Conservation (phyloP, 345 rosid species). For the Eucalyptus polybractea region DNA sequence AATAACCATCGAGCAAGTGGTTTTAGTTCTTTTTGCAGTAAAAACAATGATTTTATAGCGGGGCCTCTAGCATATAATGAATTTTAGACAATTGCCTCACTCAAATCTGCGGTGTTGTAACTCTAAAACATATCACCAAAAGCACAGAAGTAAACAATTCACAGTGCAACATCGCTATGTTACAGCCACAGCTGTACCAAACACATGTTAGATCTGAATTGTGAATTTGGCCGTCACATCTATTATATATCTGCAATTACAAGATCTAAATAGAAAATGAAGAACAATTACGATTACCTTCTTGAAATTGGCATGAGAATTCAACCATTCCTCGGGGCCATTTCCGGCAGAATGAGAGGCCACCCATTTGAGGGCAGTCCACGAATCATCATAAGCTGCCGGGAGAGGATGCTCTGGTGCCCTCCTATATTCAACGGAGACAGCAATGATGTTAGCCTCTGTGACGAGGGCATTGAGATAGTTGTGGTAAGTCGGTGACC, state of each 20-base stretch:
- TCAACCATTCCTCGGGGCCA: conserved; percentile 14
- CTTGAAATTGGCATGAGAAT: not conserved
- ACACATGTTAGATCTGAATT: not conserved
- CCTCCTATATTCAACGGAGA: not conserved
- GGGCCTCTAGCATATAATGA: not conserved
- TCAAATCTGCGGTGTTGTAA: not conserved
- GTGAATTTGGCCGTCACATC: not conserved
- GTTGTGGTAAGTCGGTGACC: not conserved
- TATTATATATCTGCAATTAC: not conserved
- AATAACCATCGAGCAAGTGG: not conserved
- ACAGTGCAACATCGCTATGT: not conserved
- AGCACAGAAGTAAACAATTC: not conserved
- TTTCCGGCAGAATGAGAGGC: conserved; percentile 2
- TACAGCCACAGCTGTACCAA: not conserved
- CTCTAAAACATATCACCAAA: not conserved
- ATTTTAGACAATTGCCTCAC: not conserved
- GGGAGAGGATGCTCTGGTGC: conserved; percentile 65
- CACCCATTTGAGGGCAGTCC: conserved; percentile 36
- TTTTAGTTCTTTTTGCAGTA: not conserved
- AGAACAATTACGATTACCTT: not conserved
- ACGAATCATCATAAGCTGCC: conserved; percentile 34
- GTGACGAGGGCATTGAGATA: not conserved
- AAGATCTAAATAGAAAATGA: not conserved
- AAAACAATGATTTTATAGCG: not conserved
- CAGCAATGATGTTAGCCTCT: not conserved